Evolutionary conservation across 176 grass and related monocot species (phyloP).

Genomic region (Coix lacrymajobi): DNA sequence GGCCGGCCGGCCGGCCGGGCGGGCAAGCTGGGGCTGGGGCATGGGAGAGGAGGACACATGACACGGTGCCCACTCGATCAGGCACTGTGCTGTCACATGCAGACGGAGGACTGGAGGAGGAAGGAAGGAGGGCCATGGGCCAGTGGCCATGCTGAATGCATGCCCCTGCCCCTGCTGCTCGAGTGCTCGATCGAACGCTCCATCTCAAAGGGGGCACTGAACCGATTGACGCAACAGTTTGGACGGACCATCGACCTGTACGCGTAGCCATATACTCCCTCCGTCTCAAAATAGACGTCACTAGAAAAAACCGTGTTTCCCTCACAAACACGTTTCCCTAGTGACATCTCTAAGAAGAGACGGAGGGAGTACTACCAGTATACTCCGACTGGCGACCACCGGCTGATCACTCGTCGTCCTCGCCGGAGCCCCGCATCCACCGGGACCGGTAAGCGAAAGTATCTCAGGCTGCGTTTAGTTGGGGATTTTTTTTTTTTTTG

Average conservation of each 20-base stretch:
- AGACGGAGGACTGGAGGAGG: neutral
- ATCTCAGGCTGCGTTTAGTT: no score
- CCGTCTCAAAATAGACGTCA: no score
- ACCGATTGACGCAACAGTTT: constrained; percentile 23
- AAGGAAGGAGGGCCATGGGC: neutral
- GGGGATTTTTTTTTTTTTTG: no score
- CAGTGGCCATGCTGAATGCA: neutral
- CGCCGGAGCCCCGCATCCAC: no score
- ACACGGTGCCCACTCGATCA: constrained; percentile 14
- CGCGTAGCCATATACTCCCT: neutral
- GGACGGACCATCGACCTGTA: constrained; percentile 21
- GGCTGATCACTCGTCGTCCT: no score
- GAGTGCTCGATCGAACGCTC: neutral
- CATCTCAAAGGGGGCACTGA: neutral
- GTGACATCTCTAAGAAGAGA: no score
- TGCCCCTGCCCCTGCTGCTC: neutral
- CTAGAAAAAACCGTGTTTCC: no score
- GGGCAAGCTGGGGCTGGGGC: neutral
- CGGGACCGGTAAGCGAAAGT: no score
- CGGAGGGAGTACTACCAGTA: no score
- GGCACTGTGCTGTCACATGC: constrained; percentile 45
- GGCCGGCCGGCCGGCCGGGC: no score
- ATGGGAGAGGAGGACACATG: constrained; percentile 33
- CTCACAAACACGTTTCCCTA: no score
- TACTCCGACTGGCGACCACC: no score